Evolutionary conservation across 805 yeast genomes (phyloP).

Genomic region (Candida rishiriensis): DNA sequence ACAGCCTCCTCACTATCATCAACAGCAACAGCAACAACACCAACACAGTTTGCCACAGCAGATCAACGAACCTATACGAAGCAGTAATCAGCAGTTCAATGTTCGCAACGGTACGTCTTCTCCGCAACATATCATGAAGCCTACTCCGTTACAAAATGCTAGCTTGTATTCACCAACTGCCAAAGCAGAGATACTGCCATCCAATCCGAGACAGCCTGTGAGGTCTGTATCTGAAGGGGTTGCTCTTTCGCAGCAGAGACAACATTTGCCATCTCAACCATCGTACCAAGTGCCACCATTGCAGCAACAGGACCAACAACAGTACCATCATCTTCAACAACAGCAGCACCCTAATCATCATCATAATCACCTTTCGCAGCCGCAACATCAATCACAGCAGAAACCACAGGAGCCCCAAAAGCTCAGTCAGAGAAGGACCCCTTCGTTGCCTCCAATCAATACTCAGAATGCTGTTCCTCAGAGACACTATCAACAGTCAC

Average conservation of each 20-base stretch:
- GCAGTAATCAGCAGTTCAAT: too few species aligned
- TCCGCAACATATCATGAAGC: too few species aligned
- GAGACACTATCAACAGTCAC: constrained; percentile 8
- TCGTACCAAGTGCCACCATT: not conserved
- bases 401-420: not conserved
- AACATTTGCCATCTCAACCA: not conserved
- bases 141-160: too few species aligned
- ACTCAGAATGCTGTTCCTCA: constrained; percentile 24
- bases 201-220: too few species aligned
- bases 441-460: constrained; percentile 19
- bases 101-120: too few species aligned
- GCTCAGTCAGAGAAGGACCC: constrained; percentile 9
- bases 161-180: too few species aligned
- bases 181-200: too few species aligned
- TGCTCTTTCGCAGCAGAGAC: too few species aligned
- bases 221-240: too few species aligned
- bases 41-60: too few species aligned
- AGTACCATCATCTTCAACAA: constrained; percentile 1
- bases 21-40: not conserved
- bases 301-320: not conserved
- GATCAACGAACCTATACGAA: too few species aligned
- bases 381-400: constrained; percentile 1
- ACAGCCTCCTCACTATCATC: constrained; percentile 1
- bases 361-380: not conserved
- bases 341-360: not conserved